phyloP scores from a whole-genome alignment of 768 basidiomycete species.

The Neoboletus subvelutipes region DNA sequence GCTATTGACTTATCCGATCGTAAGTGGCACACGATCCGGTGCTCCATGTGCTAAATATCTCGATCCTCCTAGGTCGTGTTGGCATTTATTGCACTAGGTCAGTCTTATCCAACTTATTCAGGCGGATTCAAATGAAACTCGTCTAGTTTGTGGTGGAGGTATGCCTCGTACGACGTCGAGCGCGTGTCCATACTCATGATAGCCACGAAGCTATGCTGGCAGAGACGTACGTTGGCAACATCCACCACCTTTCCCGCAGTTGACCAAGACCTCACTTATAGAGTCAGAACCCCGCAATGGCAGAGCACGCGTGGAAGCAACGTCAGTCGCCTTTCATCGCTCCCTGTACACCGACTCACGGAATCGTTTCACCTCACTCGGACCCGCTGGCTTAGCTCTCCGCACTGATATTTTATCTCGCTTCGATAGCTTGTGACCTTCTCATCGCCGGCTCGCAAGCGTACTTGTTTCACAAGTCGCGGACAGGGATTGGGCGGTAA shows the following conservation, averaged over 20 bases:
- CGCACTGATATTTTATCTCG: constrained; percentile 33
- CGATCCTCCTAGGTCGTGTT: constrained; percentile 21
- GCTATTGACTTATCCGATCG: constrained; percentile 33
- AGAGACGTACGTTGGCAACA: constrained; percentile 27
- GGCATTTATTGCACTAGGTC: constrained; percentile 31
- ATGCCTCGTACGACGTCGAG: constrained; percentile 2
- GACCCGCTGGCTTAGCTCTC: constrained; percentile 20
- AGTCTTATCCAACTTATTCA: background rate
- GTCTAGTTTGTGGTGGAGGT: constrained; percentile 32
- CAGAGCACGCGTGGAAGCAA: constrained; percentile 32
- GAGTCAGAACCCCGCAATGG: constrained; percentile 34
- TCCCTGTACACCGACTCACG: background rate
- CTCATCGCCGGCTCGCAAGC: constrained; percentile 36
- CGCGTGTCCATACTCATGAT: constrained; percentile 1
- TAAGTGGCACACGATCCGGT: constrained; percentile 15
- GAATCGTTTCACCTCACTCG: background rate
- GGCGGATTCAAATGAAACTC: background rate
- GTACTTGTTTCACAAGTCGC: constrained; percentile 34
- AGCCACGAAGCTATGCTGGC: constrained; percentile 28
- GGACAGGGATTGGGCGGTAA: constrained; percentile 30
- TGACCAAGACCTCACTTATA: constrained; percentile 2
- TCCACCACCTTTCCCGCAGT: background rate
- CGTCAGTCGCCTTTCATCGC: constrained; percentile 18
- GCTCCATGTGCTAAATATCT: background rate
- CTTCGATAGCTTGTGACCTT: constrained; percentile 35